Evolutionary conservation across 2,329 filamentous ascomycete genomes (phyloP).

Genomic region (Beauveria pseudobassiana): DNA sequence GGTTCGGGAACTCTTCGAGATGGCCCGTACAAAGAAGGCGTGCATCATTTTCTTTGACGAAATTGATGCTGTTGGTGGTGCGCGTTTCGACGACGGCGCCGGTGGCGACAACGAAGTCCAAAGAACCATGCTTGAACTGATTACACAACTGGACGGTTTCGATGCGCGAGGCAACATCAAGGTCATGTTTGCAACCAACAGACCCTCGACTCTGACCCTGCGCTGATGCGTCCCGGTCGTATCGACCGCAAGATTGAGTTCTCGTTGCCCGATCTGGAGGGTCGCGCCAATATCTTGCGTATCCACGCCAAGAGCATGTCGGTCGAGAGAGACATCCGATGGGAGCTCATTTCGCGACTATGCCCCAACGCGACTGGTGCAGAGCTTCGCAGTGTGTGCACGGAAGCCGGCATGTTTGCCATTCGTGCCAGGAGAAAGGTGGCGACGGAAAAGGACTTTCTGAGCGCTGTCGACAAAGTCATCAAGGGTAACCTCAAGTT

Average conservation of each 20-base stretch:
- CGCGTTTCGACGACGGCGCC: slow-evolving; percentile 92
- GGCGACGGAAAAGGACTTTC: slow-evolving; percentile 96
- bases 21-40: slow-evolving; percentile 98
- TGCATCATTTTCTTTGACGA: slow-evolving; percentile 98
- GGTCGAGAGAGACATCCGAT: slow-evolving; percentile 95
- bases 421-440: slow-evolving; percentile 94
- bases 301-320: slow-evolving; percentile 99
- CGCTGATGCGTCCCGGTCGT: slow-evolving; percentile 91
- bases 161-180: slow-evolving; percentile 97
- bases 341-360: slow-evolving; percentile 94
- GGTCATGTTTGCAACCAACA: slow-evolving; percentile 98
- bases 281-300: slow-evolving; percentile 91
- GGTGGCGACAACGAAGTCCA: slow-evolving; percentile 97
- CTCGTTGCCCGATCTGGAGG: slow-evolving; percentile 92
- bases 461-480: slow-evolving; percentile 97
- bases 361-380: slow-evolving; percentile 97
- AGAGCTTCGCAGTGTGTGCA: slow-evolving; percentile 91
- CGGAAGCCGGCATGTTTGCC: slow-evolving; percentile 97
- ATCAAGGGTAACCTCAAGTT: slow-evolving; percentile 99
- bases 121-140: slow-evolving; percentile 94
- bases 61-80: slow-evolving; percentile 92
- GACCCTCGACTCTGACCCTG: slow-evolving; percentile 91
- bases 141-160: slow-evolving; percentile 94
- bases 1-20: slow-evolving; percentile 98
- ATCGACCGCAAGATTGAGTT: slow-evolving; percentile 99